Evolutionary conservation across 257 asterid species (phyloP).

Genomic region (Sherardia arvensis): DNA sequence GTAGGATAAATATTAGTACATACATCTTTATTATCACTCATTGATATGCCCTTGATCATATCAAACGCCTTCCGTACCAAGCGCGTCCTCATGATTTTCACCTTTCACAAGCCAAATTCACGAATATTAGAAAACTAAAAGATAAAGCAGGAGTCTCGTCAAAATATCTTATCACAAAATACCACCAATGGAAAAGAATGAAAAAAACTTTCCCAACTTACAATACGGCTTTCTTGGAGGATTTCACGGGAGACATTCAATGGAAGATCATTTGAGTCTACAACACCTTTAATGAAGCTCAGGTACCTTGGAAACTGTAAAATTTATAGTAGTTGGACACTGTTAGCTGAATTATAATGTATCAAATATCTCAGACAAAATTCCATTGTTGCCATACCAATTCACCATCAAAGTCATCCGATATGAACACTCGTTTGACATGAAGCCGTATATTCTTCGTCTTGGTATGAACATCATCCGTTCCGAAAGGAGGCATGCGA

Average conservation of each 20-base stretch:
- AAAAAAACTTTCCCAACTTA: slow-evolving; percentile 29
- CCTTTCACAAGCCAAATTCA: slow-evolving; percentile 31
- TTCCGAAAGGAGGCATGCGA: slow-evolving; percentile 59
- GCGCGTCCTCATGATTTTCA: slow-evolving; percentile 92
- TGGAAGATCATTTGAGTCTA: slow-evolving; percentile 97
- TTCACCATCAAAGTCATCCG: slow-evolving; percentile 98
- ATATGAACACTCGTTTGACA: slow-evolving; percentile 91
- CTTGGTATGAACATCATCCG: slow-evolving; percentile 81
- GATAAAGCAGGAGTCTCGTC: background rate
- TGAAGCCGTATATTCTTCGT: slow-evolving; percentile 88
- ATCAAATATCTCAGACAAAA: background rate
- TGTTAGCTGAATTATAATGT: background rate
- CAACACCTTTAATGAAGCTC: slow-evolving; percentile 96
- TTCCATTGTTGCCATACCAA: slow-evolving; percentile 47
- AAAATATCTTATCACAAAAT: background rate
- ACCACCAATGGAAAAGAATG: background rate
- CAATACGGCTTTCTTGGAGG: slow-evolving; percentile 97
- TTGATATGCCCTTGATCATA: slow-evolving; percentile 84
- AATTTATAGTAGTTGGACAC: slow-evolving; percentile 15
- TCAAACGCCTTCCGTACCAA: slow-evolving; percentile 99
- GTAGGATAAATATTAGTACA: background rate
- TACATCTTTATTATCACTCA: slow-evolving; percentile 86
- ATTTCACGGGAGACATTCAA: slow-evolving; percentile 95
- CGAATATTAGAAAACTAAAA: background rate
- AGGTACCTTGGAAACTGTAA: slow-evolving; percentile 89